Base-by-base conservation (phyloP, 2,329 filamentous ascomycete genomes). In the Penicillium sp. region DNA sequence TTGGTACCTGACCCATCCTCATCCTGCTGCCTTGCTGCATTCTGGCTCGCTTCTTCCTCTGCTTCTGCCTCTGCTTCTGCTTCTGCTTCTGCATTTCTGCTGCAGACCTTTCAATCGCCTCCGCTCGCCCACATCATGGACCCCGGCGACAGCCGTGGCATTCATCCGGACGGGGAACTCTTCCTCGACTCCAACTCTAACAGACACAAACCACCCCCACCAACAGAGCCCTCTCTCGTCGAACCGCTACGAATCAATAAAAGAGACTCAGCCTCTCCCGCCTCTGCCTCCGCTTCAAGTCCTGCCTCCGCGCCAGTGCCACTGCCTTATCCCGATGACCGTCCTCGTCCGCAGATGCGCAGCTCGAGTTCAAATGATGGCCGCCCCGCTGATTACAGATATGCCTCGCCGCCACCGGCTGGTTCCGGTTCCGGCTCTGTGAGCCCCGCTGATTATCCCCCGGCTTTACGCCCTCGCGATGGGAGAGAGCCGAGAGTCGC, bases 181-280 rank as follows among this genome's bases (percentile, higher is more conserved):
- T 82, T 95, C 59, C 73, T 80, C 55, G 74, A 68, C 53, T 73
- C 73, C n/a, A n/a, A n/a, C n/a, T 66, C 60, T 12, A 40, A 50
- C 21, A 49, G 46, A 24, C 75, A n/a, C 72, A 49, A 72, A 74
- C 39, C 21, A 12, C 29, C 21, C 37, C 36, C 7, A 85, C 91
- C 64, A 91, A 33, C 13, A 18, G 44, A 89, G 64, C 89, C 91
- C 51, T n/a, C n/a, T n/a, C 90, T 89, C 15, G 83, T 96, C 62
- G 89, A 89, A 65, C 91, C 91, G 54, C 75, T 96, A 73, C 85
- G 90, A 66, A 95, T 96, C 70, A 87, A 87, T 77, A 95, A 95
- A 73, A 85, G 87, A 50, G 83, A 85, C 63, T 88, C 86, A 51
- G 83, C 86, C 26, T 80, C 80, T 46, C 84, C 84, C 29, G 69